Evolutionary conservation across 441 rosid genomes (phyloP), one percentile per base, ranked within the genome.

Genomic region (Hura crepitans): DNA sequence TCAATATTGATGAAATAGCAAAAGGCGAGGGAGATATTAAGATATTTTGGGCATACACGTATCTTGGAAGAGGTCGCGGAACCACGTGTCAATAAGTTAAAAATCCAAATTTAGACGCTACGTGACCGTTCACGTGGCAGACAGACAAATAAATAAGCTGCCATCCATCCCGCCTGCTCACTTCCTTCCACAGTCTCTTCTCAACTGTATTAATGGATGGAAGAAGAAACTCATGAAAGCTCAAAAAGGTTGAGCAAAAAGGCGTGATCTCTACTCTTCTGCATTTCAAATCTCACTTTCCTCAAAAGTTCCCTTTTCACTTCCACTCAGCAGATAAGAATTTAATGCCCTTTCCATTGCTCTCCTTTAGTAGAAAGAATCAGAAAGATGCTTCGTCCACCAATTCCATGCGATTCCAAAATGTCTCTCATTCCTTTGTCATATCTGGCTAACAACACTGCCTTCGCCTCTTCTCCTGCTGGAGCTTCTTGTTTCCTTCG

Each of bases 81-180:
- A 10, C 76, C 74, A 78, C 78, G 85, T 72, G 85, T 76, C 56
- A 13, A 31, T 10, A 30, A 68, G 42, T 58, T 69, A 51, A 25
- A 51, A 50, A 8, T 53, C 51, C 65, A 2, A 42, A 43, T 23
- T 27, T 45, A 20, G 45, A 28, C 47, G 70, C 65, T 35, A 58
- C 77, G 60, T 56, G 17, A 70, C 84, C 84, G 74, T 82, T 85
- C 94, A 90, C 93, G 92, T 88, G 97, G 85, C 87, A 67, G 82
- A 69, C 87, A 79, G 33, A n/a, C 22, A 31, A 30, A 58, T 58
- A 12, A 42, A 43, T 39, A 35, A 66, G 28, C 22, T 31, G 4
- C 65, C 4, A 0, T n/a, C n/a, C n/a, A 45, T 17, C 68, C 25
- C 49, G 23, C 23, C 35, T 37, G 22, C 12, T 6, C 6, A 61